phyloP scores from a whole-genome alignment of 202 grass and related monocot genomes.

The Dendrocalamus latiflorus region DNA sequence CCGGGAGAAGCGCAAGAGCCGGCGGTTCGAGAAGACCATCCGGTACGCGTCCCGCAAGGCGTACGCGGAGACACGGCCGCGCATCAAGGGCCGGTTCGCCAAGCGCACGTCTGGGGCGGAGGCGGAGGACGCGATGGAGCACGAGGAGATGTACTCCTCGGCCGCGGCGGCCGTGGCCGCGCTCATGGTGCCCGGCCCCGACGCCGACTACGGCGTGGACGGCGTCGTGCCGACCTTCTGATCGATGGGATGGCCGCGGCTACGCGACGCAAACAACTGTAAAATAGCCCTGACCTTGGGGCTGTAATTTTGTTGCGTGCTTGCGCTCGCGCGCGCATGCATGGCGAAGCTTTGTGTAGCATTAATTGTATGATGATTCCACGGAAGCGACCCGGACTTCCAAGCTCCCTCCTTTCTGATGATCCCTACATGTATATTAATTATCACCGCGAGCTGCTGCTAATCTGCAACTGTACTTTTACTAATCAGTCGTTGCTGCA shows the following conservation, averaged over 20 bases:
- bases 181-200: constrained; percentile 43
- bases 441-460: too few relatives aligned
- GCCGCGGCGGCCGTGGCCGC: constrained; percentile 46
- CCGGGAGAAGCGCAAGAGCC: constrained; percentile 82
- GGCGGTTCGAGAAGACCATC: constrained; percentile 80
- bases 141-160: constrained; percentile 75
- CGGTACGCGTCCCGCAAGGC: constrained; percentile 83
- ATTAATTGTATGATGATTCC: constrained; percentile 25
- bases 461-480: too few relatives aligned
- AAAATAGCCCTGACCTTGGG: background rate
- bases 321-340: background rate
- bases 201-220: constrained; percentile 49
- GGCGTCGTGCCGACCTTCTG: constrained; percentile 71
- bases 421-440: too few relatives aligned
- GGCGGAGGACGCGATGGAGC: constrained; percentile 22
- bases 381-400: too few relatives aligned
- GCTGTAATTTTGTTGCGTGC: constrained; percentile 44
- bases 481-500: too few relatives aligned
- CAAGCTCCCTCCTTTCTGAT: too few relatives aligned
- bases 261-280: background rate
- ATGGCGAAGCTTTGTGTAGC: constrained; percentile 8
- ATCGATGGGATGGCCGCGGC: too few relatives aligned
- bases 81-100: constrained; percentile 70
- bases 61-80: constrained; percentile 71
- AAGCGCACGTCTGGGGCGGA: constrained; percentile 38